These are phyloP conservation scores for Neonectria coccinea DNA, from an alignment of 2,329 filamentous ascomycete genomes.

Conservation along the genomic window DNA sequence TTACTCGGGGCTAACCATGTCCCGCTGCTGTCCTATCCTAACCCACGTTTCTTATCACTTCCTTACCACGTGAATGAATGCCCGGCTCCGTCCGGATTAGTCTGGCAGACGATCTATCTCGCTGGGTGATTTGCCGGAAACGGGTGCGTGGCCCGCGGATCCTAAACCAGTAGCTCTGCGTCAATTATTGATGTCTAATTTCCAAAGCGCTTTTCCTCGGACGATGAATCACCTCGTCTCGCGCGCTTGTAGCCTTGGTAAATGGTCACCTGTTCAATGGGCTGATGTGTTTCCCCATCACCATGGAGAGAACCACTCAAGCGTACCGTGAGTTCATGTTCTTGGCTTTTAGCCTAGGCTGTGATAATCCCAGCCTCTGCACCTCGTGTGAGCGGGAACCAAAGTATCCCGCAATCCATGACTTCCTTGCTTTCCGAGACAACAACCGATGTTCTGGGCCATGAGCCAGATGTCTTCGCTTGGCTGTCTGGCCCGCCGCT, in stretches of 20 bases:
- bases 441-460: neutral
- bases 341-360: neutral
- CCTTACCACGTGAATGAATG: neutral
- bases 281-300: slow-evolving; percentile 17
- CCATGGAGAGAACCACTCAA: slow-evolving; percentile 8
- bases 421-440: slow-evolving; percentile 7
- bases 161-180: slow-evolving; percentile 3
- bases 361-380: neutral
- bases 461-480: neutral
- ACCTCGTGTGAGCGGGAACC: neutral
- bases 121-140: slow-evolving; percentile 19
- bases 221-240: slow-evolving; percentile 11
- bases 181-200: slow-evolving; percentile 29
- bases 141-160: slow-evolving; percentile 15
- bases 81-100: slow-evolving; percentile 9
- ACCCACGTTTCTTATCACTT: slow-evolving; percentile 1
- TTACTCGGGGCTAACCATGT: slow-evolving; percentile 13
- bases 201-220: slow-evolving; percentile 18
- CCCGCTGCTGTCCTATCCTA: neutral
- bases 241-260: slow-evolving; percentile 12
- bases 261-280: slow-evolving; percentile 24
- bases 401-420: neutral
- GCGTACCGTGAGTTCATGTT: slow-evolving; percentile 8
- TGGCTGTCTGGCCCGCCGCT: neutral
- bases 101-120: slow-evolving; percentile 1